A percentile compares a stretch with the other conserved stretches of the same genome.
Conservation (phyloP, 2,329 filamentous ascomycete species). For the Fusarium coffeatum region DNA sequence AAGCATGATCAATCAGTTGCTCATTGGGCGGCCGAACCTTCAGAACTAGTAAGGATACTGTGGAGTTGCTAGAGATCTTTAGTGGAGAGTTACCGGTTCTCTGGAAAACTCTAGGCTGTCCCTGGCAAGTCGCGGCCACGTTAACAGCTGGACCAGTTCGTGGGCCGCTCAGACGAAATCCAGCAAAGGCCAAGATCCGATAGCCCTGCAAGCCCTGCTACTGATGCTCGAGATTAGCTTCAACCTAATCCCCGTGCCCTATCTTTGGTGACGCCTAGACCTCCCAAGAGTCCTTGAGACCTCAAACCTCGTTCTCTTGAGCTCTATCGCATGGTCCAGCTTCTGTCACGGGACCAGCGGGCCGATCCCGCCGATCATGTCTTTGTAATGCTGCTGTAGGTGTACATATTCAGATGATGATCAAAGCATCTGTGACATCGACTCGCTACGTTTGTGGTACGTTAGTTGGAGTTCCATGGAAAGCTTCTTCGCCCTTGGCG, state of each 20-base stretch:
- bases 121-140: slow-evolving; percentile 26
- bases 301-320: slow-evolving; percentile 21
- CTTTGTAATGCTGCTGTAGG: neutral
- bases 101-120: slow-evolving; percentile 40
- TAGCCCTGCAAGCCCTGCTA: slow-evolving; percentile 31
- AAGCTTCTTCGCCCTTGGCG: neutral
- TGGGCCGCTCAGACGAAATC: slow-evolving; percentile 8
- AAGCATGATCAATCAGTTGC: slow-evolving; percentile 1
- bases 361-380: neutral
- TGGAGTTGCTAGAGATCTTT: slow-evolving; percentile 30
- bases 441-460: neutral
- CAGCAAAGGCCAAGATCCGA: slow-evolving; percentile 27
- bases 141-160: slow-evolving; percentile 22
- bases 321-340: slow-evolving; percentile 4
- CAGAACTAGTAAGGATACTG: slow-evolving; percentile 10
- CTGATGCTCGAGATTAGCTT: slow-evolving; percentile 25
- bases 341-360: slow-evolving; percentile 9
- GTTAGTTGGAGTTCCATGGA: neutral
- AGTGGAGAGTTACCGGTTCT: slow-evolving; percentile 39
- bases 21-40: slow-evolving; percentile 30
- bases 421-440: neutral
- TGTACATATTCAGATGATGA: neutral
- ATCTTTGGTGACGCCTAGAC: neutral
- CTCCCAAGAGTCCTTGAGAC: slow-evolving; percentile 10
- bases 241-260: slow-evolving; percentile 17